Conservation (phyloP, 2,329 filamentous ascomycete species). For the Aspergillus persii region DNA sequence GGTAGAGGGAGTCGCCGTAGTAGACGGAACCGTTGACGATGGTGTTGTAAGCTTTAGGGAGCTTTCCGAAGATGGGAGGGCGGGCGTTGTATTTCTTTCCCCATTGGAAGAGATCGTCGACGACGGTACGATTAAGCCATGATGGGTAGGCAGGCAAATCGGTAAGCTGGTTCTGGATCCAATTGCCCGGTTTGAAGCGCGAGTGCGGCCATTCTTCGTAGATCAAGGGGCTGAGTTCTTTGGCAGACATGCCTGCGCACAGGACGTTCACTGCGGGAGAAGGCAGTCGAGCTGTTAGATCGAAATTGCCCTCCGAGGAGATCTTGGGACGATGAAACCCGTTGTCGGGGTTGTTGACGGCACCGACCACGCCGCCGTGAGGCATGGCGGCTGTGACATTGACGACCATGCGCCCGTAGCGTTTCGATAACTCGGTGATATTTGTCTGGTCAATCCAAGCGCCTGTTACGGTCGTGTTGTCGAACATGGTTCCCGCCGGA, state of each 20-base stretch:
- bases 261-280: constrained; percentile 70
- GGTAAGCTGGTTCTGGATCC: constrained; percentile 25
- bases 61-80: constrained; percentile 55
- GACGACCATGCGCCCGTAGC: constrained; percentile 62
- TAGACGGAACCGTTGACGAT: constrained; percentile 53
- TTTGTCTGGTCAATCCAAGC: constrained; percentile 66
- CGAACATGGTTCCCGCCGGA: constrained; percentile 63
- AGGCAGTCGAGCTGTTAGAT: constrained; percentile 65
- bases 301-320: constrained; percentile 66
- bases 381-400: constrained; percentile 78
- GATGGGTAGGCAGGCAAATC: constrained; percentile 39
- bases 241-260: constrained; percentile 63
- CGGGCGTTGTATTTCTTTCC: constrained; percentile 51
- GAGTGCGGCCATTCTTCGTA: constrained; percentile 59
- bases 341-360: constrained; percentile 62
- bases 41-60: constrained; percentile 65
- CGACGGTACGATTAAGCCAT: constrained; percentile 56
- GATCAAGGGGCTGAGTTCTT: constrained; percentile 63
- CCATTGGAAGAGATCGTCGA: constrained; percentile 72
- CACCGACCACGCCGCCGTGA: constrained; percentile 66
- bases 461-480: constrained; percentile 69
- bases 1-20: constrained; percentile 59
- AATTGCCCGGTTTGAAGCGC: constrained; percentile 28
- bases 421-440: constrained; percentile 51
- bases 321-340: constrained; percentile 68